These are phyloP conservation scores for Aspergillus fijiensis DNA, from an alignment of 2,329 filamentous ascomycete genomes.

Conservation along the genomic window DNA sequence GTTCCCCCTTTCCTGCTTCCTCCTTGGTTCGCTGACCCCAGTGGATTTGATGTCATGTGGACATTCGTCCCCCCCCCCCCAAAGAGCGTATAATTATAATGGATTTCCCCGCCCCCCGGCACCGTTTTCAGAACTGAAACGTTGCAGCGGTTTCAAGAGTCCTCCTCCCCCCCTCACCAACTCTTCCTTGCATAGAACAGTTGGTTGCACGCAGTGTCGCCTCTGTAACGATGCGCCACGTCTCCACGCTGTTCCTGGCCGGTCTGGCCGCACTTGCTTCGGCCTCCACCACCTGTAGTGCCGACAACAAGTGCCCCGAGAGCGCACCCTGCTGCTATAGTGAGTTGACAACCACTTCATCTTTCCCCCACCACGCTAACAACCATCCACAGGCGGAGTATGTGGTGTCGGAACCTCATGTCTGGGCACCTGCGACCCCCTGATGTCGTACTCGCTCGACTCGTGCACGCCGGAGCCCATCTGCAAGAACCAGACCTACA, in stretches of 20 bases:
- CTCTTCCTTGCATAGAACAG: background rate
- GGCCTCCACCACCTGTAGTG: conserved; percentile 1
- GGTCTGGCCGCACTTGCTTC: background rate
- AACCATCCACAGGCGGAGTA: background rate
- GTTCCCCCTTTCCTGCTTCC: conserved; percentile 3
- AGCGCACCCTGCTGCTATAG: conserved; percentile 3
- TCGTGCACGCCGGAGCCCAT: conserved; percentile 1
- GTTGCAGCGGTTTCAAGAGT: background rate
- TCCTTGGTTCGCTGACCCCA: background rate
- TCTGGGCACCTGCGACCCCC: conserved; percentile 7
- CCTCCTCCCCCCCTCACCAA: background rate
- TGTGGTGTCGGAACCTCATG: conserved; percentile 6
- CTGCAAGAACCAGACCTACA: conserved; percentile 8
- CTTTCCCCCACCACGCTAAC: background rate
- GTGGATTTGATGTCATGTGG: background rate
- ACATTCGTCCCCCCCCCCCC: background rate
- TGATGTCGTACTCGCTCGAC: conserved; percentile 2
- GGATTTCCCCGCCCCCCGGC: background rate
- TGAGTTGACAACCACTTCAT: background rate
- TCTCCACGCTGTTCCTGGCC: background rate
- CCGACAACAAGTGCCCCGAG: conserved; percentile 6
- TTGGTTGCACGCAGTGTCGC: background rate
- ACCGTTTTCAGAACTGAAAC: background rate
- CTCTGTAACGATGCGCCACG: conserved; percentile 4
- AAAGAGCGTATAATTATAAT: conserved; percentile 1